These are phyloP conservation scores for Diaporthe caulivora DNA, from an alignment of 2,329 filamentous ascomycete genomes.

Conservation along the genomic window DNA sequence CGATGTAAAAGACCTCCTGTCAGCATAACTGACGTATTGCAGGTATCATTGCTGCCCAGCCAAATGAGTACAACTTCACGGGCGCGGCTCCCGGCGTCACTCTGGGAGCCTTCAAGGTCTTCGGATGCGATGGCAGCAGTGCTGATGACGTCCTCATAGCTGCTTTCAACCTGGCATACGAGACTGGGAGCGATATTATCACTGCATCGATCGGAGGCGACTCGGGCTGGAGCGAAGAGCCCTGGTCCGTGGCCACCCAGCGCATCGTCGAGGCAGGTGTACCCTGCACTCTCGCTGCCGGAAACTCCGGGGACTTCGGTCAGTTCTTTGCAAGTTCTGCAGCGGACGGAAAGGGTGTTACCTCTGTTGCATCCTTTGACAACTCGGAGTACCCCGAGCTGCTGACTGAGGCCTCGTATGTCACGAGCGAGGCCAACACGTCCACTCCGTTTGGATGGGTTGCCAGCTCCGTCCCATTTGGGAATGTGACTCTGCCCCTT, in stretches of 20 bases:
- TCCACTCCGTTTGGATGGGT: slow-evolving; percentile 38
- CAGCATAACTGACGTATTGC: not conserved
- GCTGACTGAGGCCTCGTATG: slow-evolving; percentile 40
- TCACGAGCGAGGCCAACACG: slow-evolving; percentile 29
- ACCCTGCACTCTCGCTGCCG: slow-evolving; percentile 45
- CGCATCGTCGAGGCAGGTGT: slow-evolving; percentile 48
- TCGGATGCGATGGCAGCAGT: slow-evolving; percentile 46
- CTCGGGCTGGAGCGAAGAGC: slow-evolving; percentile 46
- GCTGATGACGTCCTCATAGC: slow-evolving; percentile 56
- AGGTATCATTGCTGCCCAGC: slow-evolving; percentile 60
- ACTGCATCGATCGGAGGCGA: slow-evolving; percentile 46
- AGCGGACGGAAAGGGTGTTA: slow-evolving; percentile 44
- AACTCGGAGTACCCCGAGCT: slow-evolving; percentile 41
- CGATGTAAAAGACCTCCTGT: accelerated
- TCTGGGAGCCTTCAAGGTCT: slow-evolving; percentile 55
- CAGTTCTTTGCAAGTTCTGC: slow-evolving; percentile 44
- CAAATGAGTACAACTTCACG: slow-evolving; percentile 52
- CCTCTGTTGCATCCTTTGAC: slow-evolving; percentile 44
- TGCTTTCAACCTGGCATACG: slow-evolving; percentile 57
- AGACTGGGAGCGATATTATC: slow-evolving; percentile 54
- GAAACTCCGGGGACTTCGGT: slow-evolving; percentile 45
- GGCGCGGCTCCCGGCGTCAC: slow-evolving; percentile 57
- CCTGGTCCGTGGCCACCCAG: slow-evolving; percentile 43
- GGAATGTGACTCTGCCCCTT: slow-evolving; percentile 42
- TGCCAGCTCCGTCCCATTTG: slow-evolving; percentile 37